Percentiles rank a stretch among this genome's conserved stretches.
Conservation (phyloP, 495 filamentous ascomycete genomes). For the Penicillium soppii region DNA sequence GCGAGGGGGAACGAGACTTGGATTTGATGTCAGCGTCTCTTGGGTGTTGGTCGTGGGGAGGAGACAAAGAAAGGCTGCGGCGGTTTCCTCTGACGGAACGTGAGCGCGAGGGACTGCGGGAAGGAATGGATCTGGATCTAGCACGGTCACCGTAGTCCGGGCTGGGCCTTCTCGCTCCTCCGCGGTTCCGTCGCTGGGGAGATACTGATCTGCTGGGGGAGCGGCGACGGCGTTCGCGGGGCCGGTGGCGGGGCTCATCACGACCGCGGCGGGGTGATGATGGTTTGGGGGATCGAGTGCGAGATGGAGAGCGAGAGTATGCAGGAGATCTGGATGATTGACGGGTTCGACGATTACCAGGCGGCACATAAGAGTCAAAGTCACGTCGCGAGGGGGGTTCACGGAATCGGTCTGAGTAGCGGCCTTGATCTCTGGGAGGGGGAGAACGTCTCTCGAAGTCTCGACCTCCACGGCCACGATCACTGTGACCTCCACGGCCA, state of each 20-base stretch:
- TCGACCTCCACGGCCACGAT: constrained; percentile 42
- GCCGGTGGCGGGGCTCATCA: constrained; percentile 25
- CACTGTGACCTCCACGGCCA: constrained; percentile 49
- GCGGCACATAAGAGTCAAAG: constrained; percentile 58
- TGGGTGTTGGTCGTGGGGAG: constrained; percentile 27
- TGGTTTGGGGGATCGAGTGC: constrained; percentile 38
- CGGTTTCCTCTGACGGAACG: constrained; percentile 58
- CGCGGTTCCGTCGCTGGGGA: constrained; percentile 35
- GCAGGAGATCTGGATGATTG: constrained; percentile 34
- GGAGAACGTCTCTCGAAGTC: constrained; percentile 57
- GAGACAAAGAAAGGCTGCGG: constrained; percentile 36
- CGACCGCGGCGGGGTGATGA: constrained; percentile 25
- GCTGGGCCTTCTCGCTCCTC: constrained; percentile 39
- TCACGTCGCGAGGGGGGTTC: constrained; percentile 53
- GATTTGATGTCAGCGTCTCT: constrained; percentile 19
- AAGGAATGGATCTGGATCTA: constrained; percentile 50
- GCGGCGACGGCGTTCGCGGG: constrained; percentile 32
- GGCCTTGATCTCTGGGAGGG: constrained; percentile 58
- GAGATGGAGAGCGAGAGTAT: constrained; percentile 37
- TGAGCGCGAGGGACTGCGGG: constrained; percentile 59
- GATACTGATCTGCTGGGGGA: constrained; percentile 39
- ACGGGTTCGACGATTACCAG: constrained; percentile 35
- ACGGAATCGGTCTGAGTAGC: constrained; percentile 52
- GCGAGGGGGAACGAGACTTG: constrained; percentile 39
- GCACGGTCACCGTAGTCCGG: constrained; percentile 52